Base-by-base conservation (phyloP, 2,329 filamentous ascomycete species). In the Chalaropsis ovoidea region DNA sequence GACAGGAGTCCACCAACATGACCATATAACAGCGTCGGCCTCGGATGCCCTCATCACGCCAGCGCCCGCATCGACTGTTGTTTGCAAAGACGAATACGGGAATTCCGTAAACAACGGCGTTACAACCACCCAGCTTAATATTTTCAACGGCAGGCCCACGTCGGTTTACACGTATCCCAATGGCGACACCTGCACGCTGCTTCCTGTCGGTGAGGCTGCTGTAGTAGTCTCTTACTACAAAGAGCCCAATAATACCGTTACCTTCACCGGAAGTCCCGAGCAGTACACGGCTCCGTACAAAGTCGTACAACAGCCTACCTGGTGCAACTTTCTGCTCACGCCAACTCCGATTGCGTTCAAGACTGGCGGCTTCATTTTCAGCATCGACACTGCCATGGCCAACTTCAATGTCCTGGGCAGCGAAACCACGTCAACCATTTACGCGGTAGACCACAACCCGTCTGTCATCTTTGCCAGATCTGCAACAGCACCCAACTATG, bases 381-480 rank as follows among this genome's bases (percentile, higher is more conserved):
- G 60, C 54, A 43, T 60, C 17, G 65, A 41, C 4, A 47, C 24
- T 17, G 35, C 17, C 17, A 60, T 64, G 47, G 58, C 54, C 42
- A 22, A 64, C 66, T 43, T 67, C 65, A 17, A 68, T 63, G 22
- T 68, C 68, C 10, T 68, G 64, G 60, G 69, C 68, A 42, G 68
- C 69, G 52, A 67, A 42, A 64, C 70, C 31, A 77, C 76, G 5
- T 69, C 80, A 60, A 79, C 77, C 2, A 77, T 81, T 60, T 70
- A 79, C 62, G 82, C 80, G 1, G 82, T 80, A 2, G 80, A 82
- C 70, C 82, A 82, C 70, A 82, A 82, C 65, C 81, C 81, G 0
- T 76, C 78, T 8, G 78, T 82, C 17, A 75, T 81, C 2, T 69
- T 69, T 60, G 64, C 75, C 67, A 70, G 77, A 0, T 73, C 76